A percentile compares a stretch with the other conserved stretches of the same genome.
Evolutionary conservation across 331 rosid genomes (phyloP).

Genomic region (Dryas integrifolia): DNA sequence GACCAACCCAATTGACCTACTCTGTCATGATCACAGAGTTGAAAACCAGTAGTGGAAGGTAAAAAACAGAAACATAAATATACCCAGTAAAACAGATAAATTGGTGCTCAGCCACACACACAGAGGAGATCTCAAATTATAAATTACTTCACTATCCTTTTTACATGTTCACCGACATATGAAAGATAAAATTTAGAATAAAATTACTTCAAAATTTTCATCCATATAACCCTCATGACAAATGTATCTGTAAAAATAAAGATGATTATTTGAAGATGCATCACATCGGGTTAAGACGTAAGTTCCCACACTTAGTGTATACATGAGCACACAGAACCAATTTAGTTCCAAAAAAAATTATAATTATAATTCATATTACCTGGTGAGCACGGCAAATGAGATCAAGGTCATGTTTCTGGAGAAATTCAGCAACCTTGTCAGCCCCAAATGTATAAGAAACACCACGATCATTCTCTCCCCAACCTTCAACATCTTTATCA

Average conservation of each 20-base stretch:
- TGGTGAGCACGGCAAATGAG: slow-evolving; percentile 75
- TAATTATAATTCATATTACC: slow-evolving; percentile 29
- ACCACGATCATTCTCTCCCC: slow-evolving; percentile 78
- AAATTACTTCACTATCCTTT: neutral
- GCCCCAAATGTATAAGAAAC: slow-evolving; percentile 62
- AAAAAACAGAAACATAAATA: neutral
- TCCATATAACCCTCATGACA: neutral
- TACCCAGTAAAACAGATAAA: neutral
- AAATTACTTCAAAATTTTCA: neutral
- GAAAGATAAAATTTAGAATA: neutral
- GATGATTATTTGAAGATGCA: neutral
- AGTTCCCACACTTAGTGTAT: neutral
- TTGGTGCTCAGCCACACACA: neutral
- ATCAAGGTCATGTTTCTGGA: slow-evolving; percentile 63
- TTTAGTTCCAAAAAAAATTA: neutral
- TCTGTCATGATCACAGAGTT: neutral
- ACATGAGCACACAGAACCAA: neutral
- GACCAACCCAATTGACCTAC: neutral
- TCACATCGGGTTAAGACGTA: neutral
- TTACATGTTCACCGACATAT: slow-evolving; percentile 1
- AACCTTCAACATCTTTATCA: slow-evolving; percentile 71
- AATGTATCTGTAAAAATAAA: neutral
- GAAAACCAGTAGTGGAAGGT: neutral
- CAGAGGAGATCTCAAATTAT: neutral
- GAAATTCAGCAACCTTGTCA: slow-evolving; percentile 69